A percentile compares a stretch with the other conserved stretches of the same genome.
Evolutionary conservation across 352 stramenopile species (phyloP).

Genomic region (Blastocystis sp.): DNA sequence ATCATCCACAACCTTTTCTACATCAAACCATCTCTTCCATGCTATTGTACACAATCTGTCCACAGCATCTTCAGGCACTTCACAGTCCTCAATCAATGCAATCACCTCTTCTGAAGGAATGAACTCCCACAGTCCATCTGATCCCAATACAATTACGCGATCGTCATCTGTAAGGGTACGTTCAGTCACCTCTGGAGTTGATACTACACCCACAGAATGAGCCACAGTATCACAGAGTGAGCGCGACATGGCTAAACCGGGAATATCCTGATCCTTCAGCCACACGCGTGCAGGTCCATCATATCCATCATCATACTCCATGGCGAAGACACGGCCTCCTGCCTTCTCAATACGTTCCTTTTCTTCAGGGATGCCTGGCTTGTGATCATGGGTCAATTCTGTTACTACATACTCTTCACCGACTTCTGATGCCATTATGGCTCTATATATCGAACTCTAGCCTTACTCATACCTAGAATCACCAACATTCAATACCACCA

Average conservation of each 20-base stretch:
- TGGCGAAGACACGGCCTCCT: conserved; percentile 92
- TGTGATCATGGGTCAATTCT: conserved; percentile 93
- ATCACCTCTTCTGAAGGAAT: conserved; percentile 91
- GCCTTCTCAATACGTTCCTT: conserved; percentile 76
- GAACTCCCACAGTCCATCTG: conserved; percentile 98
- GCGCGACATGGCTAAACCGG: conserved; percentile 92
- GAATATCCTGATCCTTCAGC: conserved; percentile 94
- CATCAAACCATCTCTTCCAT: conserved; percentile 88
- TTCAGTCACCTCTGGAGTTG: conserved; percentile 88
- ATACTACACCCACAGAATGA: conserved; percentile 89
- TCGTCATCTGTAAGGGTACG: conserved; percentile 76
- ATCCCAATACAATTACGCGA: conserved; percentile 87
- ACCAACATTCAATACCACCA: conserved; percentile 92
- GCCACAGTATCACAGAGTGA: conserved; percentile 92
- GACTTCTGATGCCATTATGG: conserved; percentile 69
- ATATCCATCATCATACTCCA: conserved; percentile 97
- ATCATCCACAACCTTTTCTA: conserved; percentile 98
- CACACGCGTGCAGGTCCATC: conserved; percentile 94
- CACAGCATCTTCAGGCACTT: conserved; percentile 71
- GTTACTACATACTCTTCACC: conserved; percentile 71
- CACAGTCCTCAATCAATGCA: conserved; percentile 88
- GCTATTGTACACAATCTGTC: conserved; percentile 35
- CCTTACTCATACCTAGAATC: conserved; percentile 79
- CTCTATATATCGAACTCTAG: neutral
- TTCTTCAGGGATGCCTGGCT: conserved; percentile 89